Conservation (phyloP, 139 green algal genomes). For the Deuterostichococcus epilithicus region DNA sequence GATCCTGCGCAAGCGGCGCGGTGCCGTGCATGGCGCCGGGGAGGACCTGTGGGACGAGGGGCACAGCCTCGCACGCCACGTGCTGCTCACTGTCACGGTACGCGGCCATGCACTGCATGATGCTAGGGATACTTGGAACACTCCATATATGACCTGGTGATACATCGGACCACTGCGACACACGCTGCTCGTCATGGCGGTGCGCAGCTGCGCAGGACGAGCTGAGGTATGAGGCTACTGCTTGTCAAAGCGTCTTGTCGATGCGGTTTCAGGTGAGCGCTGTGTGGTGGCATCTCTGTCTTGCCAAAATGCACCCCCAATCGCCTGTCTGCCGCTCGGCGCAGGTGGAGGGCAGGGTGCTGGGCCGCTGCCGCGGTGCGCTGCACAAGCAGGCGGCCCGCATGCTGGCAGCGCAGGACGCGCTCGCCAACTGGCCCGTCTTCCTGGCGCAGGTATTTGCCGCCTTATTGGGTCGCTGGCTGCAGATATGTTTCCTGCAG, state of each 20-base stretch:
- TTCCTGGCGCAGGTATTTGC: not conserved
- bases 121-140: not conserved
- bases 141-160: too few species aligned
- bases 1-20: not conserved
- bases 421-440: not conserved
- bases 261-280: too few species aligned
- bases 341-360: not conserved
- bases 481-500: too few species aligned
- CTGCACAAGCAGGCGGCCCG: not conserved
- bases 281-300: too few species aligned
- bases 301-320: too few species aligned
- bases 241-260: too few species aligned
- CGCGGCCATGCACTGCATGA: not conserved
- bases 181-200: too few species aligned
- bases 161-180: too few species aligned
- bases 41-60: not conserved
- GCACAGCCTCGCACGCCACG: not conserved
- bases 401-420: not conserved
- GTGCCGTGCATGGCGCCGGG: not conserved
- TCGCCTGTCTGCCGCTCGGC: too few species aligned
- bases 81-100: not conserved
- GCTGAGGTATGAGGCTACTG: too few species aligned
- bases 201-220: too few species aligned
- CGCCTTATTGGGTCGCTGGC: too few species aligned
- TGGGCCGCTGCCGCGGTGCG: not conserved